Evolutionary conservation across 108 stramenopile species (phyloP).

Genomic region (Stephanodiscus triporus): DNA sequence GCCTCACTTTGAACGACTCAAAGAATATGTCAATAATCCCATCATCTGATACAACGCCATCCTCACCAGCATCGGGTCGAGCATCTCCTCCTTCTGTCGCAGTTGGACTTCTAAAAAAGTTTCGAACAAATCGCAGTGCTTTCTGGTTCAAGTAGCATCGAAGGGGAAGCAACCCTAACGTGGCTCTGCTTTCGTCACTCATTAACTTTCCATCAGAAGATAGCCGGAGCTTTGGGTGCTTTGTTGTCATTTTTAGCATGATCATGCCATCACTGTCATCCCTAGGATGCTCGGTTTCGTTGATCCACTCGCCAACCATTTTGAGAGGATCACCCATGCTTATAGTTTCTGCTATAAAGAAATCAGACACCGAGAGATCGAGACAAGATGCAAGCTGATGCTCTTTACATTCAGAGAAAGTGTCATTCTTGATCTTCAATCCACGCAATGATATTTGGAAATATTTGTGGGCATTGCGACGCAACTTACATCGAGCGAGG

Average conservation of each 20-base stretch:
- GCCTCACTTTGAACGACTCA: constrained; percentile 59
- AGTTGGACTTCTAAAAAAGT: constrained; percentile 58
- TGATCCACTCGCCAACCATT: constrained; percentile 86
- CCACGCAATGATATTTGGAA: constrained; percentile 66
- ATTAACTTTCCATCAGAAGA: constrained; percentile 69
- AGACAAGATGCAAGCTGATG: constrained; percentile 67
- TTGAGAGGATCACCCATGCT: constrained; percentile 68
- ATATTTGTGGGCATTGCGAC: constrained; percentile 60
- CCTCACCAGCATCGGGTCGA: constrained; percentile 14
- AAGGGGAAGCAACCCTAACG: constrained; percentile 75
- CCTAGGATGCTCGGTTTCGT: constrained; percentile 79
- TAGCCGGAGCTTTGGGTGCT: constrained; percentile 60
- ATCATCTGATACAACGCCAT: constrained; percentile 5
- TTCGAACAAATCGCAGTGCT: constrained; percentile 65
- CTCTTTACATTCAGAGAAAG: constrained; percentile 44
- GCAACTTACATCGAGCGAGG: constrained; percentile 44
- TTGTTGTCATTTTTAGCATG: constrained; percentile 87
- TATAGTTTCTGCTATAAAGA: constrained; percentile 79
- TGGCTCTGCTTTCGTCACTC: constrained; percentile 72
- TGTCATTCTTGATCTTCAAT: constrained; percentile 67
- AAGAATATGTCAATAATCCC: constrained; percentile 54
- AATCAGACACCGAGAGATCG: constrained; percentile 64
- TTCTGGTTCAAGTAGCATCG: constrained; percentile 78
- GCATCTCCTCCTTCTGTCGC: constrained; percentile 14
- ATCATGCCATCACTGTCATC: constrained; percentile 73